Percentiles rank a stretch among this genome's conserved stretches.
Evolutionary conservation across 176 grass and related monocot genomes (phyloP).

Genomic region (Thalia dealbata): DNA sequence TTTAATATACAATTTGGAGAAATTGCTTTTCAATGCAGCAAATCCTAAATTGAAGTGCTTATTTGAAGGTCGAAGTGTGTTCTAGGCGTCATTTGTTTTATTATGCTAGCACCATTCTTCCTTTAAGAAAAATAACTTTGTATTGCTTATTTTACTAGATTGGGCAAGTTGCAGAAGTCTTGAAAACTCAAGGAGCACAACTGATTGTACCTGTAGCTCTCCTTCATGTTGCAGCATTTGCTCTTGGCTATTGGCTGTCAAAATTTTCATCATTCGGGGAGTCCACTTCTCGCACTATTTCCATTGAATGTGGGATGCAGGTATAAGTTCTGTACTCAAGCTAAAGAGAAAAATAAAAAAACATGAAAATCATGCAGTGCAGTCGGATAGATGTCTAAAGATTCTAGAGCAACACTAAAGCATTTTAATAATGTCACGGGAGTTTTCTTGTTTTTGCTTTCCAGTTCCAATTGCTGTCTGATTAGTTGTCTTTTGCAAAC

Average conservation of each 20-base stretch:
- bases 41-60: neutral
- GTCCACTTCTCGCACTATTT: slow-evolving; percentile 88
- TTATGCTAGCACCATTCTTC: slow-evolving; percentile 9
- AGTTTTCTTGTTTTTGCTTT: neutral
- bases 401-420: neutral
- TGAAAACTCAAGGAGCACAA: slow-evolving; percentile 77
- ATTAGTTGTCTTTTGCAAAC: neutral
- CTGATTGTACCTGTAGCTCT: slow-evolving; percentile 74
- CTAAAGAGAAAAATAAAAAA: neutral
- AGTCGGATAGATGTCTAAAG: neutral
- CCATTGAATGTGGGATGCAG: slow-evolving; percentile 99
- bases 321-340: slow-evolving; percentile 22
- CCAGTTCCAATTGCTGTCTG: neutral
- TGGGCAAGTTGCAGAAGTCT: slow-evolving; percentile 80
- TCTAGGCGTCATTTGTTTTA: slow-evolving; percentile 2
- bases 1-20: neutral
- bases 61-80: neutral
- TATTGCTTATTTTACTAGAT: slow-evolving; percentile 43
- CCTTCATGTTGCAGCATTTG: slow-evolving; percentile 77
- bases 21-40: neutral
- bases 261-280: slow-evolving; percentile 62
- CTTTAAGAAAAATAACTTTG: slow-evolving; percentile 11
- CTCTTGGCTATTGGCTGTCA: slow-evolving; percentile 73
- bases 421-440: neutral
- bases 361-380: neutral